phyloP scores from a whole-genome alignment of 805 yeast species.

The Wickerhamomyces hampshirensis region DNA sequence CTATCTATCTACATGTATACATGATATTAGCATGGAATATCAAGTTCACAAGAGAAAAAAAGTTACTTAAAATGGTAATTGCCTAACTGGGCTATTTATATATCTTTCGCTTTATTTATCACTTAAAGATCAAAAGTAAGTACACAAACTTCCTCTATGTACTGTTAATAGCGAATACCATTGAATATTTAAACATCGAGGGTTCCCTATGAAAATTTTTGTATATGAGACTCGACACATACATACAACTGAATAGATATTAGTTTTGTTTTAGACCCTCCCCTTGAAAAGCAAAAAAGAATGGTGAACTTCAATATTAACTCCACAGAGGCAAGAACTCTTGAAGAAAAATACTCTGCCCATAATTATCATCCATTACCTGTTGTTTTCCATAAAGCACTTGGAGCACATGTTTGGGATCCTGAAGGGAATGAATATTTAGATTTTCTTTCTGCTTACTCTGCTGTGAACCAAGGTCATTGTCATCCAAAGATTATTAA shows the following conservation, averaged over 20 bases:
- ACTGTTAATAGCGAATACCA: conserved; percentile 21
- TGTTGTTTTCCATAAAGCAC: conserved; percentile 82
- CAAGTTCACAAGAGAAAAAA: too few species aligned
- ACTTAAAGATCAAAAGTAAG: conserved; percentile 17
- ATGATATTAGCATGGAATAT: too few species aligned
- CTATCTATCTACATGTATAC: too few species aligned
- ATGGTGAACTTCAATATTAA: conserved; percentile 42
- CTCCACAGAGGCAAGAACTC: conserved; percentile 57
- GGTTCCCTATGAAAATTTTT: conserved; percentile 1
- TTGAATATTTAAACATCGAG: conserved; percentile 1
- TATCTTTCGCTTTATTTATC: conserved; percentile 24
- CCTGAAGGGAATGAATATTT: conserved; percentile 94
- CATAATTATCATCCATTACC: conserved; percentile 97
- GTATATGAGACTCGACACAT: conserved; percentile 1
- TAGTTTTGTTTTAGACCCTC: too few species aligned
- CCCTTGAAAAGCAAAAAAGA: too few species aligned
- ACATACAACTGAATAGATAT: too few species aligned
- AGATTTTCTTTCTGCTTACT: conserved; percentile 90
- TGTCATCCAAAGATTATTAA: conserved; percentile 89
- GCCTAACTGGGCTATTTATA: too few species aligned
- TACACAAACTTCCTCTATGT: conserved; percentile 18
- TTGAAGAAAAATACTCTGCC: conserved; percentile 82
- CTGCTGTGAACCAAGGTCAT: conserved; percentile 98
- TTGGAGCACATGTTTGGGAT: conserved; percentile 95
- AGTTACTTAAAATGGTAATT: too few species aligned